Base-by-base conservation (phyloP, 2,329 filamentous ascomycete genomes). In the Herpomyces periplanetae region DNA sequence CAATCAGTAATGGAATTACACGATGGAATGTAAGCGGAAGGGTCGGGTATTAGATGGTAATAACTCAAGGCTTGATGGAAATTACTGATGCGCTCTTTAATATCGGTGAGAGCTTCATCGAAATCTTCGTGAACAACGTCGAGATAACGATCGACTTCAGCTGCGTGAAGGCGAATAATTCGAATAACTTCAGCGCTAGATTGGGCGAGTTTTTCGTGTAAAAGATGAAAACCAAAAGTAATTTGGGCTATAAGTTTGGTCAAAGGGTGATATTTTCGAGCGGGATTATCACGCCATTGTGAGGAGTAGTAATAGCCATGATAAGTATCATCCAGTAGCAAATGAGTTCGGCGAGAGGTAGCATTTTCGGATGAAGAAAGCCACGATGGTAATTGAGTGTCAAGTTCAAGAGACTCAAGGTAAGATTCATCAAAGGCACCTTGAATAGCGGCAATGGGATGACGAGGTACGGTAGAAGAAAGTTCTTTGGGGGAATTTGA, bases 191-290 rank as follows among this genome's bases (percentile, higher is more conserved):
- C 66, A 13, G 57, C 49, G 27, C 85, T 65, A 28, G 68, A 84
- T 37, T 75, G 85, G 20, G 80, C 73, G 35, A 84, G 54, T 24
- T 60, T 58, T 30, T 73, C 60, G 21, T 84, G 54, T 22, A 91
- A 42, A 17, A 91, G 45, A 35, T 88, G 73, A 14, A 91, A 60
- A 9, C 80, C 75, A 36, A 91, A 91, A 2, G 69, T 62, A 28
- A 91, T 73, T 38, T 91, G 75, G 8, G 75, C 60, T 33, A 84
- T 53, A 18, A 88, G 52, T 41, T 88, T 88, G 45, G 62, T 61
- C 23, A 91, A 44, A 26, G 84, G 69, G 33, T 91, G 80, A 32
- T 69, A 62, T 30, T 55, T 52, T 34, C 80, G 66, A 16, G 56
- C 57, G 0, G 57, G 49, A 20, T 59, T 55, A 34, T 64, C 59